A percentile compares a stretch with the other conserved stretches of the same genome.
Evolutionary conservation across 1,284 basidiomycete genomes (phyloP).

Genomic region (Fomitopsis palustris): DNA sequence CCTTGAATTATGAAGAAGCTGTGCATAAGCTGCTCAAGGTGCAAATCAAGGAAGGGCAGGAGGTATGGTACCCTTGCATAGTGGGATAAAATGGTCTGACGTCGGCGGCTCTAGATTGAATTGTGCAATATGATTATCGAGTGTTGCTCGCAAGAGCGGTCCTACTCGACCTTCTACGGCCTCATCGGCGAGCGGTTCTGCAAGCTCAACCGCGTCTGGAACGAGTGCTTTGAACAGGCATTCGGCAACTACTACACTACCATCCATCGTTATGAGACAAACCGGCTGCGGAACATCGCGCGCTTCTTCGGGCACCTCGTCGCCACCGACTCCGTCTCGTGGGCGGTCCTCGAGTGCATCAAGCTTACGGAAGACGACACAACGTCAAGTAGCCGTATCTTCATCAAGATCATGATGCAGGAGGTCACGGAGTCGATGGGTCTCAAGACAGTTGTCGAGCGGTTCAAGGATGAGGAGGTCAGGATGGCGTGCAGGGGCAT

Average conservation of each 20-base stretch:
- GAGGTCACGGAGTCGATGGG: slow-evolving; percentile 96
- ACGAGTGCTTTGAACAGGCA: slow-evolving; percentile 83
- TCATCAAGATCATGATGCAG: slow-evolving; percentile 93
- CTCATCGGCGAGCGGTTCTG: slow-evolving; percentile 95
- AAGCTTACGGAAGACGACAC: slow-evolving; percentile 98
- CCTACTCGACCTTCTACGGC: slow-evolving; percentile 95
- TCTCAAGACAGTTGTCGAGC: slow-evolving; percentile 74
- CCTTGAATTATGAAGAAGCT: slow-evolving; percentile 96
- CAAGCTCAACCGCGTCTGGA: slow-evolving; percentile 94
- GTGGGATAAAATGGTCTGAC: neutral
- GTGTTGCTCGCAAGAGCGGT: slow-evolving; percentile 98
- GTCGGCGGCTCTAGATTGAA: slow-evolving; percentile 63
- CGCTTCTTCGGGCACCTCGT: slow-evolving; percentile 94
- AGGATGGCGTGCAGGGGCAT: slow-evolving; percentile 74
- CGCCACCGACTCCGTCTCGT: slow-evolving; percentile 85
- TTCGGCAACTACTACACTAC: slow-evolving; percentile 94
- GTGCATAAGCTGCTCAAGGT: slow-evolving; percentile 97
- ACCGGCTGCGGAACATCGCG: slow-evolving; percentile 94
- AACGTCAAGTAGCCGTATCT: slow-evolving; percentile 94
- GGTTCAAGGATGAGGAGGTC: slow-evolving; percentile 87
- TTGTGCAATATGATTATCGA: slow-evolving; percentile 98
- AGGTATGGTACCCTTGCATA: slow-evolving; percentile 52
- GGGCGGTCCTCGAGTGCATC: slow-evolving; percentile 82
- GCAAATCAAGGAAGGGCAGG: slow-evolving; percentile 87
- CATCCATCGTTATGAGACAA: slow-evolving; percentile 98